Conservation (phyloP, 2,329 filamentous ascomycete genomes). For the Fusarium abutilonis region DNA sequence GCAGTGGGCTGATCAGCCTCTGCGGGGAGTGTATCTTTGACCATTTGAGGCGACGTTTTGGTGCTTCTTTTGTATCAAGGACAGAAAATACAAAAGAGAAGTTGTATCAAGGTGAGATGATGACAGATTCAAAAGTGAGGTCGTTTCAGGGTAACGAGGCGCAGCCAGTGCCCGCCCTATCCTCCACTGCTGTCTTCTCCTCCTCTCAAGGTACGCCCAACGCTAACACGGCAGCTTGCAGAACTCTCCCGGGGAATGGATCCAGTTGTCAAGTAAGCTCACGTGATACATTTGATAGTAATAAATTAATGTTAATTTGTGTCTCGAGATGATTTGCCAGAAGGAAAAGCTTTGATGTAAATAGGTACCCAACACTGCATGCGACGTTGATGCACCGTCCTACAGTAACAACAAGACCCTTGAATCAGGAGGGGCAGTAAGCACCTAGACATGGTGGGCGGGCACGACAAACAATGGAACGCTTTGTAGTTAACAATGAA, state of each 20-base stretch:
- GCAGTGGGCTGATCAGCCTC: constrained; percentile 38
- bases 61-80: background rate
- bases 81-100: background rate
- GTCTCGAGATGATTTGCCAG: constrained; percentile 30
- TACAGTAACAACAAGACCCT: constrained; percentile 5
- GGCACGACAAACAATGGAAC: constrained; percentile 1
- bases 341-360: constrained; percentile 15
- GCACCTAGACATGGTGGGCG: background rate
- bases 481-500: background rate
- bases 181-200: constrained; percentile 11
- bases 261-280: constrained; percentile 24
- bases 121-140: constrained; percentile 27
- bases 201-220: constrained; percentile 14
- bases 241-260: constrained; percentile 12
- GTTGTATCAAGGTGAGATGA: constrained; percentile 18
- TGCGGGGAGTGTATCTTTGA: constrained; percentile 22
- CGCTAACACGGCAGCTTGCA: constrained; percentile 40
- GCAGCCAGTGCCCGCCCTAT: constrained; percentile 28
- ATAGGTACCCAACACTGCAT: constrained; percentile 17
- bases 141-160: constrained; percentile 25
- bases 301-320: constrained; percentile 18
- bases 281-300: constrained; percentile 24
- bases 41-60: constrained; percentile 27
- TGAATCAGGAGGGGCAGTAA: constrained; percentile 2
- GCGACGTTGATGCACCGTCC: constrained; percentile 15